A percentile compares a stretch with the other conserved stretches of the same genome.
These are phyloP conservation scores for Mucor circinelloides DNA, from an alignment of 371 early-diverging fungal genomes.

Conservation along the genomic window DNA sequence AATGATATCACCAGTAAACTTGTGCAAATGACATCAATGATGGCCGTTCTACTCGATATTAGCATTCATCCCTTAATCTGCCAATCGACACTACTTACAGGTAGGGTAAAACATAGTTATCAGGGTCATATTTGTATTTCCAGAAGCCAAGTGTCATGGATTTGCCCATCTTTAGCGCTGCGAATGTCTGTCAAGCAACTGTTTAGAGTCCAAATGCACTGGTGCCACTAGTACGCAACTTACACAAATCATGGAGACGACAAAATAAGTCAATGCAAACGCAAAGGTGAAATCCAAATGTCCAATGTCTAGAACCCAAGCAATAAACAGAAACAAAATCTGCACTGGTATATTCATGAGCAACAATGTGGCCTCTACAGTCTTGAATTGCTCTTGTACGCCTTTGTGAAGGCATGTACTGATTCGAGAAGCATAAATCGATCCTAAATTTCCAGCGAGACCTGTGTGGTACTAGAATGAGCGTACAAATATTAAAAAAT, in stretches of 20 bases:
- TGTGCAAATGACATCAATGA: constrained; percentile 65
- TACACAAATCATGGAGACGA: constrained; percentile 37
- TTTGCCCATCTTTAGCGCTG: constrained; percentile 58
- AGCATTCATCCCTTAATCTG: constrained; percentile 24
- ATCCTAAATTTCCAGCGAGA: constrained; percentile 79
- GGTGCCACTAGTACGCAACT: background rate
- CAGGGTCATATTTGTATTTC: constrained; percentile 77
- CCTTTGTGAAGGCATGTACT: constrained; percentile 79
- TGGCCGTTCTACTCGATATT: constrained; percentile 47
- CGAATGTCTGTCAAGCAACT: constrained; percentile 30
- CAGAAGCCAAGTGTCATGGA: constrained; percentile 64
- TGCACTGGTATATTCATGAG: constrained; percentile 79
- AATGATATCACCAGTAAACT: constrained; percentile 58
- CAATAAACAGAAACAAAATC: constrained; percentile 64
- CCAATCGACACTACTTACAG: constrained; percentile 47
- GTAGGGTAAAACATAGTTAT: constrained; percentile 83
- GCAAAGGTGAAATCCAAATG: constrained; percentile 43
- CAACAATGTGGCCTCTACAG: constrained; percentile 63
- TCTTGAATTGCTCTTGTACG: constrained; percentile 54
- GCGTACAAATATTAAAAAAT: background rate
- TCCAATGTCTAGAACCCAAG: constrained; percentile 61
- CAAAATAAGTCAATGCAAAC: constrained; percentile 45
- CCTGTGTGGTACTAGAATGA: constrained; percentile 18
- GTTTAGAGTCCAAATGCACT: background rate
- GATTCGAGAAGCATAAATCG: constrained; percentile 83